Conservation (phyloP, 2,329 filamentous ascomycete species). For the Calonectria hawksworthii region DNA sequence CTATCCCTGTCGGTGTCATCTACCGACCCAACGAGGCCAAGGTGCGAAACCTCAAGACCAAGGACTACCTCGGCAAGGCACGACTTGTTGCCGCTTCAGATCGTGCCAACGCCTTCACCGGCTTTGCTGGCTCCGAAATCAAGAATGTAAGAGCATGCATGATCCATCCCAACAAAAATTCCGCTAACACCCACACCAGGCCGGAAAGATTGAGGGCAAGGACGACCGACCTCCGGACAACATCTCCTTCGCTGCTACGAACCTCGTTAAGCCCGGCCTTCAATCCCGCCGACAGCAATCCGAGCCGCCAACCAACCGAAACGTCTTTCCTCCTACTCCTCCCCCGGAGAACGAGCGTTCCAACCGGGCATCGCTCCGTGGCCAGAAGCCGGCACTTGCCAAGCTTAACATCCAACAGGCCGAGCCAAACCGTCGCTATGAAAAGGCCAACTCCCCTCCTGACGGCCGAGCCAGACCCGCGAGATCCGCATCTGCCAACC, state of each 20-base stretch:
- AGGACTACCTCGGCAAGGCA: slow-evolving; percentile 98
- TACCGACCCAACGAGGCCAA: slow-evolving; percentile 98
- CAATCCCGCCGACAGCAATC: slow-evolving; percentile 87
- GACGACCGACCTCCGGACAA: slow-evolving; percentile 88
- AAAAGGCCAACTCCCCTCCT: slow-evolving; percentile 66
- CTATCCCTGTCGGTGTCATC: slow-evolving; percentile 94
- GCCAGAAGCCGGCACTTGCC: slow-evolving; percentile 71
- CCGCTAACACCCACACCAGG: slow-evolving; percentile 51
- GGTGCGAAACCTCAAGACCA: slow-evolving; percentile 97
- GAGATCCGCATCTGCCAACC: slow-evolving; percentile 62
- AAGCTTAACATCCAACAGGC: slow-evolving; percentile 73
- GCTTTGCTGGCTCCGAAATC: slow-evolving; percentile 83
- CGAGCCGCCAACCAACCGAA: slow-evolving; percentile 83
- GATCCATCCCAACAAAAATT: slow-evolving; percentile 2
- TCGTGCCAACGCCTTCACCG: slow-evolving; percentile 83
- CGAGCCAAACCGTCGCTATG: slow-evolving; percentile 66
- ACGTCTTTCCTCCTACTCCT: slow-evolving; percentile 97
- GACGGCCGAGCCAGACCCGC: slow-evolving; percentile 52
- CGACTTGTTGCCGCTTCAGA: slow-evolving; percentile 91
- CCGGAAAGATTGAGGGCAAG: slow-evolving; percentile 67
- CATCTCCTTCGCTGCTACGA: slow-evolving; percentile 92
- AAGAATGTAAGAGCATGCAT: slow-evolving; percentile 71
- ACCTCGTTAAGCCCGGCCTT: slow-evolving; percentile 90
- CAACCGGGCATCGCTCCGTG: slow-evolving; percentile 71
- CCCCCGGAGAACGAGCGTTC: slow-evolving; percentile 89